These are phyloP conservation scores for Rhizopogon parksii DNA, from an alignment of 1,284 basidiomycete genomes.

Conservation along the genomic window DNA sequence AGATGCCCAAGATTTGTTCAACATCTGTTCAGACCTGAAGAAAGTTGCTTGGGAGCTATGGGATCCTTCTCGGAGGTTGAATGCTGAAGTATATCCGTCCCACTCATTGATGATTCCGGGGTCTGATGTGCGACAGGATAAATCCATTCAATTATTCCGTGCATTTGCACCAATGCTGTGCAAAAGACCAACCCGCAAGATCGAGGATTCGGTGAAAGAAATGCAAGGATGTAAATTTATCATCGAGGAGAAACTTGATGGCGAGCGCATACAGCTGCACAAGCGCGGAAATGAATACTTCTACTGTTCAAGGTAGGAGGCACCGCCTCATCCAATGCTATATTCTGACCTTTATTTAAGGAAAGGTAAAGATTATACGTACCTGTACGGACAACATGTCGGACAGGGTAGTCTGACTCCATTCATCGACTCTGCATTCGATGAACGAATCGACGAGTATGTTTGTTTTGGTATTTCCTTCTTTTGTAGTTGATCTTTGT, in stretches of 20 bases:
- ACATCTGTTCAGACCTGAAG: constrained; percentile 91
- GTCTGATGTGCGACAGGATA: constrained; percentile 49
- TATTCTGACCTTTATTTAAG: constrained; percentile 33
- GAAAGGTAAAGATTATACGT: constrained; percentile 91
- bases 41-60: constrained; percentile 81
- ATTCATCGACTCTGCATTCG: constrained; percentile 69
- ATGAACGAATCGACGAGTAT: constrained; percentile 71
- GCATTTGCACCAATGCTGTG: constrained; percentile 92
- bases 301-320: constrained; percentile 76
- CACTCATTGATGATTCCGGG: not conserved
- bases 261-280: constrained; percentile 91
- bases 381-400: constrained; percentile 80
- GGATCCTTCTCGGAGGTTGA: constrained; percentile 57
- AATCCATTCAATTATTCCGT: constrained; percentile 71
- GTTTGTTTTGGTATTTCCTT: constrained; percentile 23
- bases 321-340: not conserved
- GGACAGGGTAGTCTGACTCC: constrained; percentile 83
- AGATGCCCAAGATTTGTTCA: constrained; percentile 86
- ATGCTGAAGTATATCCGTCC: constrained; percentile 42
- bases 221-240: constrained; percentile 73
- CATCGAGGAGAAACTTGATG: constrained; percentile 94
- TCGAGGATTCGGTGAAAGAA: constrained; percentile 77
- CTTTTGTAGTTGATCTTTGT: constrained; percentile 3
- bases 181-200: constrained; percentile 71
- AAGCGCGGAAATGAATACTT: constrained; percentile 84